Base-by-base conservation (phyloP, 345 rosid species). In the Boechera stricta region DNA sequence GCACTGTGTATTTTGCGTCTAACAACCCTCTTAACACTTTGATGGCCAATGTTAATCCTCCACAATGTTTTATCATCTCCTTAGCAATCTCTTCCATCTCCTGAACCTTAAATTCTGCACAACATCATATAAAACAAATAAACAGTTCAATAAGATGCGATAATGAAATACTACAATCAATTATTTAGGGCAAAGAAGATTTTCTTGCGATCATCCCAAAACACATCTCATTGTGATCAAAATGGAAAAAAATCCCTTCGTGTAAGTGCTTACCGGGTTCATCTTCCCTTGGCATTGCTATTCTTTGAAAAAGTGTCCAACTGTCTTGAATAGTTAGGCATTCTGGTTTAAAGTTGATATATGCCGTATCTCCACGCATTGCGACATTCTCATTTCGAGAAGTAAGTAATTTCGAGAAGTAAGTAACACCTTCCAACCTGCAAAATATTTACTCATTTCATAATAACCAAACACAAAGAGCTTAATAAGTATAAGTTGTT, bases 351-450 rank as follows among this genome's bases (percentile, higher is more conserved):
- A 80, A 59, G 10, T 42, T 16, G 26, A 64, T 10, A 35, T 66
- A 38, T 2, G 41, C 18, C 7, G 26, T 48, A 6, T 67, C 59
- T 0, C 66, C 60, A 42, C 21, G 1, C 4, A 54, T 5, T 0
- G 73, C 84, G 3, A 86, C 48, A 15, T 66, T 72, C 39, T 8
- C 72, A 11, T 80, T 71, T 18, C 85, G 88, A 77, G 0, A n/a
- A n/a, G n/a, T n/a, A n/a, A n/a, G n/a, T n/a, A n/a, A n/a, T n/a
- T n/a, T n/a, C n/a, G n/a, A n/a, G n/a, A n/a, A n/a, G 88, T 87
- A 28, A 83, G 32, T 74, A 87, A 31, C 41, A 57, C 24, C 2
- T 3, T 57, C 62, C 62, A 57, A 7, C 24, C 62, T 57, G 41
- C 24, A 52, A 52, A 52, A 52, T 12, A 11, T 42, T 4, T 42